Base-by-base conservation (phyloP, 148 eudicot species). In the Drosera capensis region DNA sequence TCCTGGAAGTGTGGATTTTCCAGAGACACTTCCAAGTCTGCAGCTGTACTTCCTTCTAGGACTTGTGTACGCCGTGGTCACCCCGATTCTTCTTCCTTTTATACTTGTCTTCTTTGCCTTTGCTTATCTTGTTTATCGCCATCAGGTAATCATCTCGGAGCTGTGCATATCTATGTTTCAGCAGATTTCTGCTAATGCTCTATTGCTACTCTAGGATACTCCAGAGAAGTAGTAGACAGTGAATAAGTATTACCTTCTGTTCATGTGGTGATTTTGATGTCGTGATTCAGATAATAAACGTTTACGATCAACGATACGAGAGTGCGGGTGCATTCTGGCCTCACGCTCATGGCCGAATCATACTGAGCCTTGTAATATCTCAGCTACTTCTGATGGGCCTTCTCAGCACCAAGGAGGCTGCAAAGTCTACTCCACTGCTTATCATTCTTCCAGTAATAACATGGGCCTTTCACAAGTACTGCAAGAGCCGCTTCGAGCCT, bases 281-380 rank as follows among this genome's bases (percentile, higher is more conserved):
- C n/a, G n/a, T n/a, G n/a, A n/a, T n/a, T n/a, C 85, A 90, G 99
- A 63, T 81, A 40, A 90, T 90, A 45, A 90, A 90, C 56, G 95
- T 90, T 48, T 90, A 90, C 60, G 45, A 78, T 67, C 99, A 85
- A 62, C 72, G 30, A 22, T 90, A 90, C 26, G 99, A 90, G 65
- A 90, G 95, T 62, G 95, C 68, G 34, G 95, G 71, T 39, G 99
- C 93, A 50, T 90, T 90, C 41, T 90, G 99, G 99, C 99, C 99
- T 19, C 93, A 90, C 41, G 88, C 85, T 62, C 99, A 90, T 56
- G 68, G 70, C 37, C 93, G 99, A 46, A 85, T 90, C 30, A 62
- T 90, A 42, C 82, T 82, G 22, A 76, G 93, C 76, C 86, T 90
- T 50, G 46, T 90, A 57, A 85, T 90, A 71, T 90, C 99, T 51